These are phyloP conservation scores for Leccinum brunneo-olivaceum DNA, from an alignment of 1,284 basidiomycete genomes.

Conservation along the genomic window DNA sequence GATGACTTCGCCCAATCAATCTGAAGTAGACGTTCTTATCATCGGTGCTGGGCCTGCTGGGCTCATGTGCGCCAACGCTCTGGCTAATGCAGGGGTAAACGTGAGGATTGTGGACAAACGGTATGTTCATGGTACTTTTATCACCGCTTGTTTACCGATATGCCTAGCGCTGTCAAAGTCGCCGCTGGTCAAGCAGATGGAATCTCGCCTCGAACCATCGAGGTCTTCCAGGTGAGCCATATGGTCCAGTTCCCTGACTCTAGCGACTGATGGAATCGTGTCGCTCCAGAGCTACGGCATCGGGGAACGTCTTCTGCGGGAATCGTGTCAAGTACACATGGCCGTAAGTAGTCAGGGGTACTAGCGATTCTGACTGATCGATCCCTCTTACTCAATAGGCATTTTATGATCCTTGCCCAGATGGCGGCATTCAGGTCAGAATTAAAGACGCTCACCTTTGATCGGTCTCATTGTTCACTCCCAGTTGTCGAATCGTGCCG, in stretches of 20 bases:
- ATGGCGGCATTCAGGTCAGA: slow-evolving; percentile 28
- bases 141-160: not conserved
- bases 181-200: slow-evolving; percentile 38
- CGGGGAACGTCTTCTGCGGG: slow-evolving; percentile 30
- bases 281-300: slow-evolving; percentile 33
- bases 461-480: not conserved
- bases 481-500: slow-evolving; percentile 27
- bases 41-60: slow-evolving; percentile 50
- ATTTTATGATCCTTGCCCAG: slow-evolving; percentile 32
- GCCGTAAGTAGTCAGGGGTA: slow-evolving; percentile 17
- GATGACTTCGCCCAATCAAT: slow-evolving; percentile 12
- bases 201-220: slow-evolving; percentile 38
- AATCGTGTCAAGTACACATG: slow-evolving; percentile 29
- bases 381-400: slow-evolving; percentile 17
- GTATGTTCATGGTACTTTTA: slow-evolving; percentile 8
- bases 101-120: slow-evolving; percentile 26
- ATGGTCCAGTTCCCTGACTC: too few relatives aligned
- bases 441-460: not conserved
- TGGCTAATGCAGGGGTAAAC: slow-evolving; percentile 16
- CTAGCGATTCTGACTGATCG: too few relatives aligned
- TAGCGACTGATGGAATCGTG: not conserved
- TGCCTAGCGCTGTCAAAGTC: slow-evolving; percentile 22
- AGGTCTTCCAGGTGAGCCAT: slow-evolving; percentile 33
- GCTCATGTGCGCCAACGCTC: slow-evolving; percentile 24
- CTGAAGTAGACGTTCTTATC: slow-evolving; percentile 49